Base-by-base conservation (phyloP, 2,329 filamentous ascomycete species). In the Cytospora schulzeri region DNA sequence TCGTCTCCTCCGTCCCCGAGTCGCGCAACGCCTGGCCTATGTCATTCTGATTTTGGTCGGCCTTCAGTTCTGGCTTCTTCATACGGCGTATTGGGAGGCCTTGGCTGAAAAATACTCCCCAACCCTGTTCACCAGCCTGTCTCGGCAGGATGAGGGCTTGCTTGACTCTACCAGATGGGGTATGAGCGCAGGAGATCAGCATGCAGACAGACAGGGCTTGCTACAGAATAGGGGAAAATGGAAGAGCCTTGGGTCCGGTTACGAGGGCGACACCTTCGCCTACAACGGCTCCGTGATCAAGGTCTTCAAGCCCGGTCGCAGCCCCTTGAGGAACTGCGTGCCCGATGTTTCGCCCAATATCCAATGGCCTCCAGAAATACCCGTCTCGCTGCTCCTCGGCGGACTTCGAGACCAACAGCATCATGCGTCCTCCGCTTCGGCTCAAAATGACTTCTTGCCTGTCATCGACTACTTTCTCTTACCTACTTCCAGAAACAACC, bases 311-410 rank as follows among this genome's bases (percentile, higher is more conserved):
- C 62, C 69, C 24, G 41, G 45, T 1, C 68, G 66, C 26, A 71
- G 69, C 17, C 74, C 74, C 9, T 70, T 75, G 56, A 69, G 75
- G 50, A 75, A 76, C 65, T 76, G 75, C 59, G 60, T 76, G 14
- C 69, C 69, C 0, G 67, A 56, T 1, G 24, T 50, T 2, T 62
- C 57, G 11, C 31, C 55, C 2, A 53, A 33, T 1, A 53, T 68
- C 14, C 70, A 69, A 53, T 76, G 74, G 73, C 74, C 74, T 4
- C 72, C 73, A 9, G 75, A 76, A 65, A 74, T 76, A 9, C 68
- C 72, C 2, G 72, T 69, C 15, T 73, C 70, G 9, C 56, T 76
- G 1, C 59, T 75, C 8, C 65, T 75, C 9, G 73, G 73, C n/a
- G 73, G 72, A 3, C 62, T 67, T 19, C 41, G 53, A 4, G 64